These are phyloP conservation scores for Breynia disticha DNA, from an alignment of 441 rosid species.

Conservation along the genomic window DNA sequence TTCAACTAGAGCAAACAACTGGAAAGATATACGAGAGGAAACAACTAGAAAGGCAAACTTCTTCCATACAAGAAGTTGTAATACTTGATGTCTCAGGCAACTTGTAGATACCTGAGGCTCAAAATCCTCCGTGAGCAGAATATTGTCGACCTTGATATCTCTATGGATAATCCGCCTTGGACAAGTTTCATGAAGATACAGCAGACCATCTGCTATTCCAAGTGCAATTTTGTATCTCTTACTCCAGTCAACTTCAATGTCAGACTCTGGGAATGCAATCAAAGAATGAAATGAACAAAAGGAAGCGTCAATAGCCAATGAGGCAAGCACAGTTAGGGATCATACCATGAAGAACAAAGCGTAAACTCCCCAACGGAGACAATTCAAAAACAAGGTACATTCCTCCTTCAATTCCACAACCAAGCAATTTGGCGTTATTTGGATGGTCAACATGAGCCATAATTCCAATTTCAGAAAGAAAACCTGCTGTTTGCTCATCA, in stretches of 20 bases:
- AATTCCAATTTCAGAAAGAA: slow-evolving; percentile 75
- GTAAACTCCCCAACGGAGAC: slow-evolving; percentile 73
- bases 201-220: slow-evolving; percentile 71
- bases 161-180: slow-evolving; percentile 81
- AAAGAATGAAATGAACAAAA: slow-evolving; percentile 4
- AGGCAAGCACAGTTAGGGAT: slow-evolving; percentile 4
- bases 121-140: slow-evolving; percentile 76
- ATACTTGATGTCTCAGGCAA: slow-evolving; percentile 6
- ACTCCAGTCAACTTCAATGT: slow-evolving; percentile 53
- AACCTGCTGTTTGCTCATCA: slow-evolving; percentile 52
- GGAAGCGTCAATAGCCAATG: background rate
- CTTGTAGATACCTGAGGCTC: slow-evolving; percentile 63
- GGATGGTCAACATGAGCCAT: slow-evolving; percentile 86
- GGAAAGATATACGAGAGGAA: background rate
- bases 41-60: slow-evolving; percentile 3
- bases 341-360: slow-evolving; percentile 70
- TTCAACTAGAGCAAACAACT: slow-evolving; percentile 1
- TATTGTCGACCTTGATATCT: slow-evolving; percentile 88
- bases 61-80: slow-evolving; percentile 5
- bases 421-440: slow-evolving; percentile 74
- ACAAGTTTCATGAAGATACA: slow-evolving; percentile 81
- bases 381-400: slow-evolving; percentile 71
- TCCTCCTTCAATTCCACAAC: slow-evolving; percentile 72
- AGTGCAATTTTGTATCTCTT: slow-evolving; percentile 72
- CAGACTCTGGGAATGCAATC: slow-evolving; percentile 33